Evolutionary conservation across 352 stramenopile genomes (phyloP).

Genomic region (Phytophthora aleatoria): DNA sequence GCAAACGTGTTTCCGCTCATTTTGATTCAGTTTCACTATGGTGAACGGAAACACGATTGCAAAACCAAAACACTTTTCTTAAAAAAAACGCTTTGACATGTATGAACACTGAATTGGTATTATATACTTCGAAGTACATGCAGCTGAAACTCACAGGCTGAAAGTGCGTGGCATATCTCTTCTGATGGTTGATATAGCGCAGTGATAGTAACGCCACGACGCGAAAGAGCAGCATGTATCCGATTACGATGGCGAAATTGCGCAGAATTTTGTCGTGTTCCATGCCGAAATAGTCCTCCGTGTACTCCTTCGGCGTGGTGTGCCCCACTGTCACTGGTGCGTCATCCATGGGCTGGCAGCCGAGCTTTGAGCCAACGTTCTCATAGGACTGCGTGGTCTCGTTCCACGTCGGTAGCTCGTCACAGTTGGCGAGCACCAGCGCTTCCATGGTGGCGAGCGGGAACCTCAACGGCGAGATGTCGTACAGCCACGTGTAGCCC

Average conservation of each 20-base stretch:
- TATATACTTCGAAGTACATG: no score
- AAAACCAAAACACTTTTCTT: no score
- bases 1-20: no score
- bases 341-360: conserved; percentile 4
- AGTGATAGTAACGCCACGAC: conserved; percentile 25
- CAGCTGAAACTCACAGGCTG: no score
- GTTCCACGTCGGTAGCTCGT: conserved; percentile 14
- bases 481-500: conserved; percentile 24
- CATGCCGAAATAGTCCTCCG: conserved; percentile 28
- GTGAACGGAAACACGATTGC: no score
- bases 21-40: no score
- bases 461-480: conserved; percentile 20
- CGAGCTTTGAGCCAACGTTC: conserved; percentile 3
- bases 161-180: not conserved
- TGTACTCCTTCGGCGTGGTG: conserved; percentile 23
- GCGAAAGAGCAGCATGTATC: conserved; percentile 37
- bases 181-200: not conserved
- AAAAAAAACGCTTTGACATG: no score
- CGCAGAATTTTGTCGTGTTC: conserved; percentile 21
- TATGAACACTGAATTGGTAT: no score
- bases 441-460: conserved; percentile 20
- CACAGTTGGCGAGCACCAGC: conserved; percentile 27
- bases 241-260: conserved; percentile 23
- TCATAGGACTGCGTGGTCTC: conserved; percentile 3
- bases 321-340: not conserved